These are phyloP conservation scores for Candida quercuum DNA, from an alignment of 805 yeast genomes.

Conservation along the genomic window DNA sequence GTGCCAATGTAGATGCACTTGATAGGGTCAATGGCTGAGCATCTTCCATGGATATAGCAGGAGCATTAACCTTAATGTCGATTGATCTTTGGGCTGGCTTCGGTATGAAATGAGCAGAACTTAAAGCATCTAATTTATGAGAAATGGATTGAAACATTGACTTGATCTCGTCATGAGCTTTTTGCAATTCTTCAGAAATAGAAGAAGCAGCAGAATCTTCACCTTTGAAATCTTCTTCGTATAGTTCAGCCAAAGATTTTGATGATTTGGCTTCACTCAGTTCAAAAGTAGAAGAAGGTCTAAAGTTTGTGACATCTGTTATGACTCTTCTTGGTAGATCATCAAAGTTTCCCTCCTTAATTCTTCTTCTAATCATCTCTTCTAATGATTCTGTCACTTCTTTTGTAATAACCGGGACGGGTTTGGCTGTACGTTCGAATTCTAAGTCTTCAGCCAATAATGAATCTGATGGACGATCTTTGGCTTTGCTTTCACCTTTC, in stretches of 20 bases:
- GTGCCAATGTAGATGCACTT: constrained; percentile 74
- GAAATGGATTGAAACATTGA: constrained; percentile 56
- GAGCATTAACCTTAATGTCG: constrained; percentile 76
- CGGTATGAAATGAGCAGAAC: constrained; percentile 94
- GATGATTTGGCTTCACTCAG: constrained; percentile 79
- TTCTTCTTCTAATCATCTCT: constrained; percentile 81
- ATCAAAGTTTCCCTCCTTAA: constrained; percentile 70
- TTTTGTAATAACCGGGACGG: constrained; percentile 91
- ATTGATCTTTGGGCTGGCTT: constrained; percentile 77
- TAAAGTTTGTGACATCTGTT: constrained; percentile 59
- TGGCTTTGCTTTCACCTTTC: constrained; percentile 85
- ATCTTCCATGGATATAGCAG: constrained; percentile 89
- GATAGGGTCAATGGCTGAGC: constrained; percentile 88
- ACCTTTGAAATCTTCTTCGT: constrained; percentile 79
- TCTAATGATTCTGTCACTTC: constrained; percentile 84
- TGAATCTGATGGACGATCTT: constrained; percentile 80
- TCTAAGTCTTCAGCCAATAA: constrained; percentile 76
- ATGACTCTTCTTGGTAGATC: constrained; percentile 74
- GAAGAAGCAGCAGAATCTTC: constrained; percentile 43
- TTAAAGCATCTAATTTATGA: constrained; percentile 77
- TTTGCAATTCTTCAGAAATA: constrained; percentile 57
- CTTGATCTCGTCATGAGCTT: constrained; percentile 74
- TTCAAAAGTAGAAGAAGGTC: constrained; percentile 48
- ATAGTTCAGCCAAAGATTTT: constrained; percentile 85
- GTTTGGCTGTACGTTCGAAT: constrained; percentile 90